These are phyloP conservation scores for Batkoa obscura DNA, from an alignment of 371 early-diverging fungal species.

Conservation along the genomic window DNA sequence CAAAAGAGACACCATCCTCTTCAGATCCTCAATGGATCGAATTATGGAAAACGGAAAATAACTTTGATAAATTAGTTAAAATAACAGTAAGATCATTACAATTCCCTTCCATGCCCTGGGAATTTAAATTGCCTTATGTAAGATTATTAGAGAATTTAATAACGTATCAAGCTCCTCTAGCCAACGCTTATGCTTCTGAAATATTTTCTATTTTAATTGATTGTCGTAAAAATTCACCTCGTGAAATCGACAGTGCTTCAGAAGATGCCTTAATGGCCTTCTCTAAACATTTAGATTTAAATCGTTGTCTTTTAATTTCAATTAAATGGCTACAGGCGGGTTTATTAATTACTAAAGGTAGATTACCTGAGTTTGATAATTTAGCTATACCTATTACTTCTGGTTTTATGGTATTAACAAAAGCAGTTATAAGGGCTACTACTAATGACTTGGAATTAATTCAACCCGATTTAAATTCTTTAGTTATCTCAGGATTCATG, in stretches of 20 bases:
- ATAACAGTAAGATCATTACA: too few species aligned
- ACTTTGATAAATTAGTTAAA: not conserved
- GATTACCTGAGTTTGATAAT: not conserved
- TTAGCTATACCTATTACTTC: not conserved
- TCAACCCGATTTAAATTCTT: not conserved
- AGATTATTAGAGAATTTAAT: not conserved
- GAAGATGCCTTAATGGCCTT: conserved; percentile 2
- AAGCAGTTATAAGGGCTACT: not conserved
- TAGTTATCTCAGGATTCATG: not conserved
- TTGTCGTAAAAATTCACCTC: not conserved
- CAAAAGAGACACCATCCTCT: not conserved
- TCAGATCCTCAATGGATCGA: not conserved
- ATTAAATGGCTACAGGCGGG: not conserved
- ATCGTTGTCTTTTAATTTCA: not conserved
- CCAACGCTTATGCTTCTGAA: not conserved
- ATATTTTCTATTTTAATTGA: not conserved
- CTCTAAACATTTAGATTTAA: not conserved
- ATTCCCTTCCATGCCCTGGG: too few species aligned
- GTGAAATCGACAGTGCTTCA: not conserved
- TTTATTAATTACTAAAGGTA: not conserved
- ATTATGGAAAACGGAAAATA: not conserved
- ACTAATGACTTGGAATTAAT: not conserved
- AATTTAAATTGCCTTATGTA: too few species aligned
- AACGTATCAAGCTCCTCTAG: not conserved
- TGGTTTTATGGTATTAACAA: not conserved